Conservation (phyloP, 2,329 filamentous ascomycete species). For the Penicillium corylophilum region DNA sequence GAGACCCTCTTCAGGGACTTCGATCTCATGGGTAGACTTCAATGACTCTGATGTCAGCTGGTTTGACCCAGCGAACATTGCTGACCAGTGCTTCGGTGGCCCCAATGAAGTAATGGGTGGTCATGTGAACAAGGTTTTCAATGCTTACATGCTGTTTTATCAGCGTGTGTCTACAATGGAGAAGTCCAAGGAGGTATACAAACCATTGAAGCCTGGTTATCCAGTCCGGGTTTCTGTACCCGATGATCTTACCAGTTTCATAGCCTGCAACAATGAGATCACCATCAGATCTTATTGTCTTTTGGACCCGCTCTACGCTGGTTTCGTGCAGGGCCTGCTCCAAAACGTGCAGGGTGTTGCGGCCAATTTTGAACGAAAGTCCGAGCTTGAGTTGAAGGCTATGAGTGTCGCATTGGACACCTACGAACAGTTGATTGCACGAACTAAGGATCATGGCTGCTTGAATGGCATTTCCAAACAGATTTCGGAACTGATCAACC, state of each 20-base stretch:
- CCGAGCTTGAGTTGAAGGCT: constrained; percentile 45
- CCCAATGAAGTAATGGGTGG: constrained; percentile 52
- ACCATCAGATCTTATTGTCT: constrained; percentile 76
- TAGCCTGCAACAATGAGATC: constrained; percentile 69
- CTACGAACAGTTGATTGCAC: constrained; percentile 71
- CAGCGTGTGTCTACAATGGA: constrained; percentile 70
- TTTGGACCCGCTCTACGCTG: constrained; percentile 69
- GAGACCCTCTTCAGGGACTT: constrained; percentile 56
- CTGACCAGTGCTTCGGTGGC: constrained; percentile 78
- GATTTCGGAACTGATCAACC: constrained; percentile 51
- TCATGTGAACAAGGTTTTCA: constrained; percentile 66
- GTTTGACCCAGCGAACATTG: constrained; percentile 74
- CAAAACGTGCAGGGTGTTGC: constrained; percentile 53
- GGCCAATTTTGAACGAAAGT: constrained; percentile 51
- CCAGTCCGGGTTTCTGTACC: constrained; percentile 51
- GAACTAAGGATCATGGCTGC: constrained; percentile 66
- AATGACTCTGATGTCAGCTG: constrained; percentile 81
- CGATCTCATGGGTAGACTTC: constrained; percentile 77
- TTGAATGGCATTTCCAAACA: constrained; percentile 58
- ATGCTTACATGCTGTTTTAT: constrained; percentile 98
- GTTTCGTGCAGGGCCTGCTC: constrained; percentile 65
- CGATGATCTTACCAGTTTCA: constrained; percentile 51
- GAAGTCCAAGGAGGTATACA: constrained; percentile 51
- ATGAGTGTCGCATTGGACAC: constrained; percentile 55
- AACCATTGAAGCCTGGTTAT: constrained; percentile 48